phyloP scores from a whole-genome alignment of 768 basidiomycete genomes.

The Cyclocybe aegerita region DNA sequence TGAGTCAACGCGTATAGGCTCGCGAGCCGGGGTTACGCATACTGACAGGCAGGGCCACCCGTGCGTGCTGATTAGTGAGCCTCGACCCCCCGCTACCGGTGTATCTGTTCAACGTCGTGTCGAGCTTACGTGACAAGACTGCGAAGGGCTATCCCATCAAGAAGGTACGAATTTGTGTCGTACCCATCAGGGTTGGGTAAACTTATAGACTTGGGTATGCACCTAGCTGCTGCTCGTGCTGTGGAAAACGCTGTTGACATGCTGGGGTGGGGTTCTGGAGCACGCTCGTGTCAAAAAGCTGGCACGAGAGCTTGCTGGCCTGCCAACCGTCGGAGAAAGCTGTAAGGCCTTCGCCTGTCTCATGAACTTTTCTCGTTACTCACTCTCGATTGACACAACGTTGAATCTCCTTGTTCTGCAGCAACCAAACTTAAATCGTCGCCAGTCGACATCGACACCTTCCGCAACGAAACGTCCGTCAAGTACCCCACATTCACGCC shows the following conservation, averaged over 20 bases:
- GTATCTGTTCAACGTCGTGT: slow-evolving; percentile 89
- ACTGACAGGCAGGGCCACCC: too few relatives aligned
- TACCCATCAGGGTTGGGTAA: not conserved
- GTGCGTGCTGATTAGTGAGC: slow-evolving; percentile 61
- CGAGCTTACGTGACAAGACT: slow-evolving; percentile 87
- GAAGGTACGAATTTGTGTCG: slow-evolving; percentile 55
- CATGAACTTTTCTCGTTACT: not conserved
- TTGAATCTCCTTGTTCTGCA: slow-evolving; percentile 18
- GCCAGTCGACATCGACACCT: slow-evolving; percentile 86
- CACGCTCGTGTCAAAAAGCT: slow-evolving; percentile 79
- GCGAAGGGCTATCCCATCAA: slow-evolving; percentile 97
- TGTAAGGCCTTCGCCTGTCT: slow-evolving; percentile 19
- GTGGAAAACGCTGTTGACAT: slow-evolving; percentile 92
- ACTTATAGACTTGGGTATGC: not conserved
- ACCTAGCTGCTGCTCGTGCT: slow-evolving; percentile 82
- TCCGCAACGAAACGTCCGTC: slow-evolving; percentile 86
- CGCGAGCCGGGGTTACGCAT: too few relatives aligned
- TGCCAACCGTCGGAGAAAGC: slow-evolving; percentile 56
- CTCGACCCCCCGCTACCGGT: slow-evolving; percentile 93
- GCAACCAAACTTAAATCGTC: slow-evolving; percentile 81
- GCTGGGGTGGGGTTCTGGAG: slow-evolving; percentile 91
- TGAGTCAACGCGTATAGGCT: slow-evolving; percentile 39
- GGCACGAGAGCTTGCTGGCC: slow-evolving; percentile 80
- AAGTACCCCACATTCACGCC: slow-evolving; percentile 95
- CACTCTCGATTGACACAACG: not conserved